A percentile compares a stretch with the other conserved stretches of the same genome.
phyloP scores from a whole-genome alignment of 2,329 filamentous ascomycete species.

The Aspergillus chevalieri region DNA sequence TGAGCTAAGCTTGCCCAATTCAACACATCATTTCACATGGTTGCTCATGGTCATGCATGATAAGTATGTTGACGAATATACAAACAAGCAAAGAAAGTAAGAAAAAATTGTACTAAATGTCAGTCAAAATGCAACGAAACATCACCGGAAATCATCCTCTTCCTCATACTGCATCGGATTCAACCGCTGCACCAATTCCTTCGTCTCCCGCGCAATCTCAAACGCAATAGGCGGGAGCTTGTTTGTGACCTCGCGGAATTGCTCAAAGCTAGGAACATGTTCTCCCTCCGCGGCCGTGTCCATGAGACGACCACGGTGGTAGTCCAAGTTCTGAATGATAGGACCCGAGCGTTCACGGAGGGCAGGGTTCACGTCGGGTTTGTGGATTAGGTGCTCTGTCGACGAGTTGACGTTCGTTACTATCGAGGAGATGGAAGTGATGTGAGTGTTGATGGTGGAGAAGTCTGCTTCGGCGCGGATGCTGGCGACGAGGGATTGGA shows the following conservation, averaged over 20 bases:
- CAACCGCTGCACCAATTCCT: slow-evolving; percentile 58
- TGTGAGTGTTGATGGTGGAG: slow-evolving; percentile 61
- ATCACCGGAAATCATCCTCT: slow-evolving; percentile 36
- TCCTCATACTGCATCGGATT: slow-evolving; percentile 34
- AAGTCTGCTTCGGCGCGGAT: slow-evolving; percentile 62
- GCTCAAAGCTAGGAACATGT: slow-evolving; percentile 50
- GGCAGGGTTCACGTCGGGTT: slow-evolving; percentile 43
- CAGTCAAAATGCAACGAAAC: slow-evolving; percentile 1
- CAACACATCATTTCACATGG: slow-evolving; percentile 20
- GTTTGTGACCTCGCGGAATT: slow-evolving; percentile 55
- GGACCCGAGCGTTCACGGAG: slow-evolving; percentile 43
- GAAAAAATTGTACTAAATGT: slow-evolving; percentile 2
- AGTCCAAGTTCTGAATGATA: slow-evolving; percentile 45
- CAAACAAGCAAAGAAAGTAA: slow-evolving; percentile 6
- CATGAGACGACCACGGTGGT: slow-evolving; percentile 60
- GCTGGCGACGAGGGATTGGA: slow-evolving; percentile 71
- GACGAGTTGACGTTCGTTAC: slow-evolving; percentile 64
- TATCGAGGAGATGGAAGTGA: slow-evolving; percentile 63
- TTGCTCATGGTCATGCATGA: slow-evolving; percentile 21
- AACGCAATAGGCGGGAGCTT: slow-evolving; percentile 79
- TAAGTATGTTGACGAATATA: slow-evolving; percentile 10
- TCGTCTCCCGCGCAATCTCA: slow-evolving; percentile 74
- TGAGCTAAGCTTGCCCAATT: slow-evolving; percentile 15
- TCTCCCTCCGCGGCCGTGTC: slow-evolving; percentile 58
- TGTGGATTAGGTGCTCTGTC: slow-evolving; percentile 52